Evolutionary conservation across 2,329 filamentous ascomycete species (phyloP), one percentile per base, ranked within the genome.

Genomic region (Colletotrichum viniferum): DNA sequence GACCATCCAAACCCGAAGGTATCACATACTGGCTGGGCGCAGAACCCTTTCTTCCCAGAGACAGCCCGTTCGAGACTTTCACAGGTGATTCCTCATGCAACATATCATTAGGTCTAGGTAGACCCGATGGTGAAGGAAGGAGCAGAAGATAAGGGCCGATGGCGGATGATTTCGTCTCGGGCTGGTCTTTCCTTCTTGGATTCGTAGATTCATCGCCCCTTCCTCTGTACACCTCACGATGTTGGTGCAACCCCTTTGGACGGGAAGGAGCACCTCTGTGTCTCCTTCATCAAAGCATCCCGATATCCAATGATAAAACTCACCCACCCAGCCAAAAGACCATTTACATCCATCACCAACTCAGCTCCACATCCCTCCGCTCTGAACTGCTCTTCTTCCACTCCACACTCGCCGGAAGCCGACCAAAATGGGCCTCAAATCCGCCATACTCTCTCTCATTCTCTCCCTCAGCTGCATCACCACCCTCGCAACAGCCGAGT

Each of bases 401-500:
- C 43, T 1, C n/a, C 43, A 13, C 7, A 3, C 43, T 21, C 43
- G n/a, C 43, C 43, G n/a, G n/a, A 52, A 13, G 4, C n/a, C 10
- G 0, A 13, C 30, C 48, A 67, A 7, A 38, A 58, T 38, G 30
- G 13, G 5, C 21, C 7, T n/a, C 52, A 43, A 28, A 30, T 7
- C 16, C 0, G 1, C 1, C 28, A 61, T 32, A 0, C 0, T 24
- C 58, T 14, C 58, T 32, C 18, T 14, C n/a, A 1, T 62, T 6
- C 7, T 43, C 65, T 13, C 7, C 9, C 55, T 58, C 52, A n/a
- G 8, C 65, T 26, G 10, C 32, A 16, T 28, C 55, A 26, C 2
- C 34, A 21, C 52, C 55, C 65, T 68, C 34, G 65, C 21, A 43
- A 14, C 21, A 2, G 52, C 32, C 52, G 65, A 68, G 30, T 83